phyloP scores from a whole-genome alignment of 495 filamentous ascomycete species.

The Penicillium paradoxum region DNA sequence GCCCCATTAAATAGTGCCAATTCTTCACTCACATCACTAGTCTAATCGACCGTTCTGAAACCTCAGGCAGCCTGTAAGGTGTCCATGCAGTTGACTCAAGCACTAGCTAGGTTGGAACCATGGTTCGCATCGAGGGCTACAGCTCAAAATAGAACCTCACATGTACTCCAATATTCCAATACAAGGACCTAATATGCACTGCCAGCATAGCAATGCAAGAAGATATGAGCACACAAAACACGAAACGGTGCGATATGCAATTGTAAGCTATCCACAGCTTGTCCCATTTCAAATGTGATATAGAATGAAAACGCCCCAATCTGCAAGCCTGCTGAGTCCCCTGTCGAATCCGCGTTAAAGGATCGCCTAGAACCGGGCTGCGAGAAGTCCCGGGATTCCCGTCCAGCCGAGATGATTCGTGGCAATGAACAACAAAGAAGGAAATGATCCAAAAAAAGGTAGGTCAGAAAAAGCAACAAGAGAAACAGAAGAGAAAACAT shows the following conservation, averaged over 20 bases:
- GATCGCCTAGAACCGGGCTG: slow-evolving; percentile 3
- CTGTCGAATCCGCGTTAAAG: background rate
- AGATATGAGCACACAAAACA: slow-evolving; percentile 2
- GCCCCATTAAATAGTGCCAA: background rate
- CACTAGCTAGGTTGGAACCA: slow-evolving; percentile 5
- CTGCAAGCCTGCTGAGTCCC: background rate
- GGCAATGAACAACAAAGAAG: background rate
- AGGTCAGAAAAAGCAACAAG: background rate
- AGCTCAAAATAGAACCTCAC: background rate
- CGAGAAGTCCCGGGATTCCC: background rate
- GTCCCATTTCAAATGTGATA: background rate
- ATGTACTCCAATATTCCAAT: background rate
- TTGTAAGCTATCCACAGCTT: background rate
- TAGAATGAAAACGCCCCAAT: background rate
- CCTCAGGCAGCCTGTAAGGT: background rate
- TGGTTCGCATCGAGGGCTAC: background rate
- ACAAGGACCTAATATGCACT: slow-evolving; percentile 10
- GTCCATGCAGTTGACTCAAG: background rate
- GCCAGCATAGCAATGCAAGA: slow-evolving; percentile 15
- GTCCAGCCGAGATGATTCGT: background rate
- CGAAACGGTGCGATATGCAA: background rate
- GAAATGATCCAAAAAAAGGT: background rate
- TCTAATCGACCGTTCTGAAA: background rate
- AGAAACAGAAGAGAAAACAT: background rate
- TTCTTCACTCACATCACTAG: background rate